Evolutionary conservation across 192 early-diverging fungal genomes (phyloP).

Genomic region (Entomortierella lignicola): DNA sequence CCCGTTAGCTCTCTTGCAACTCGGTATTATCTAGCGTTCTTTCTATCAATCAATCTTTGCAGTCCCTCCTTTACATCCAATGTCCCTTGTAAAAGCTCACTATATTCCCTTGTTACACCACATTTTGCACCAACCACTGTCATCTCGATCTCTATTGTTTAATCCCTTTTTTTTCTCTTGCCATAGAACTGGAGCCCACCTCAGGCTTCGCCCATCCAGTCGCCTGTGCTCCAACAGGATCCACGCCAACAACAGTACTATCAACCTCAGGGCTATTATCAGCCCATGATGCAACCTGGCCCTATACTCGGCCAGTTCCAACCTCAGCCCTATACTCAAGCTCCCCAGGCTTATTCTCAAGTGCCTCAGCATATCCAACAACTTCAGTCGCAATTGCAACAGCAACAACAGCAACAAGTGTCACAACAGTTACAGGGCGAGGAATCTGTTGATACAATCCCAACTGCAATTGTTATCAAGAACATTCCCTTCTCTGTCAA

Average conservation of each 20-base stretch:
- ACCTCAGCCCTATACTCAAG: slow-evolving; percentile 31
- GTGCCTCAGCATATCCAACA: background rate
- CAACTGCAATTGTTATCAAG: slow-evolving; percentile 85
- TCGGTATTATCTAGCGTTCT: background rate
- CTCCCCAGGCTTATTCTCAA: slow-evolving; percentile 5
- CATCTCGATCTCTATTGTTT: too few species aligned
- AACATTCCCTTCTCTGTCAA: slow-evolving; percentile 86
- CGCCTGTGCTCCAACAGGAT: slow-evolving; percentile 48
- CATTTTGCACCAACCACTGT: background rate
- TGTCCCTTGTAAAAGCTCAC: background rate
- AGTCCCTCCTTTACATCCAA: background rate
- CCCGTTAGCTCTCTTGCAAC: background rate
- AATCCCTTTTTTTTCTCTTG: background rate
- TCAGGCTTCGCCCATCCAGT: slow-evolving; percentile 51
- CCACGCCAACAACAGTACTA: slow-evolving; percentile 45
- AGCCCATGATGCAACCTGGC: slow-evolving; percentile 53
- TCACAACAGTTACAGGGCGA: slow-evolving; percentile 22
- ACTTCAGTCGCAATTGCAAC: slow-evolving; percentile 2
- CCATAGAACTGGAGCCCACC: slow-evolving; percentile 54
- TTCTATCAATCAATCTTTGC: too few species aligned
- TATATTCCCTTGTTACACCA: background rate
- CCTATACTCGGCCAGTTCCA: slow-evolving; percentile 45
- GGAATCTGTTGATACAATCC: slow-evolving; percentile 63
- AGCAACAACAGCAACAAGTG: slow-evolving; percentile 20
- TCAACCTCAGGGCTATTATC: slow-evolving; percentile 47